phyloP scores from a whole-genome alignment of 2,329 filamentous ascomycete species.

The Shiraia sp. region DNA sequence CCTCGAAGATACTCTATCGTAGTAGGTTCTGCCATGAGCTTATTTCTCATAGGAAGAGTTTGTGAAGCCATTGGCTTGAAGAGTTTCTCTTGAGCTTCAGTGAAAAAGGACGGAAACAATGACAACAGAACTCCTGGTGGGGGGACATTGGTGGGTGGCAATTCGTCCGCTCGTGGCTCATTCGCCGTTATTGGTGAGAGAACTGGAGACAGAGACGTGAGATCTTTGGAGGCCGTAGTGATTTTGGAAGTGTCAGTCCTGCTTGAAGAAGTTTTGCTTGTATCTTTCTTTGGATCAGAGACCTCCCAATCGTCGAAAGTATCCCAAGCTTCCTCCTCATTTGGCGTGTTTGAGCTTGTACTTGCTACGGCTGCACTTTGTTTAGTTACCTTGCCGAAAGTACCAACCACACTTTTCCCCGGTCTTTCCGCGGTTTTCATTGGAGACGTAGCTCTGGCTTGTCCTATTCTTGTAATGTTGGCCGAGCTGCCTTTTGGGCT shows the following conservation, averaged over 20 bases:
- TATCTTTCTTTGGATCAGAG: slow-evolving; percentile 28
- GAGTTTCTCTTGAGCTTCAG: slow-evolving; percentile 65
- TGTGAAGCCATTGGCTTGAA: slow-evolving; percentile 68
- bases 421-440: slow-evolving; percentile 1
- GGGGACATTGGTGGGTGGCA: slow-evolving; percentile 82
- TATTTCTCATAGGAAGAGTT: slow-evolving; percentile 61
- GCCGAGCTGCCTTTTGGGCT: slow-evolving; percentile 24
- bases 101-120: slow-evolving; percentile 72
- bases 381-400: slow-evolving; percentile 18
- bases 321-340: slow-evolving; percentile 49
- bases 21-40: slow-evolving; percentile 65
- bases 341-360: slow-evolving; percentile 4
- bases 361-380: slow-evolving; percentile 5
- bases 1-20: slow-evolving; percentile 66
- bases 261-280: slow-evolving; percentile 8
- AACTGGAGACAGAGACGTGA: slow-evolving; percentile 17
- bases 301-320: slow-evolving; percentile 51
- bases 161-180: slow-evolving; percentile 32
- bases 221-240: background rate
- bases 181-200: slow-evolving; percentile 20
- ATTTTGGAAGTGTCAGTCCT: slow-evolving; percentile 6
- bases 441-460: slow-evolving; percentile 1
- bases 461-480: slow-evolving; percentile 5
- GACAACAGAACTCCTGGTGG: slow-evolving; percentile 83
- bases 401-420: slow-evolving; percentile 7